A percentile compares a stretch with the other conserved stretches of the same genome.
Evolutionary conservation across 2,329 filamentous ascomycete species (phyloP).

Genomic region (Nigrospora sphaerica): DNA sequence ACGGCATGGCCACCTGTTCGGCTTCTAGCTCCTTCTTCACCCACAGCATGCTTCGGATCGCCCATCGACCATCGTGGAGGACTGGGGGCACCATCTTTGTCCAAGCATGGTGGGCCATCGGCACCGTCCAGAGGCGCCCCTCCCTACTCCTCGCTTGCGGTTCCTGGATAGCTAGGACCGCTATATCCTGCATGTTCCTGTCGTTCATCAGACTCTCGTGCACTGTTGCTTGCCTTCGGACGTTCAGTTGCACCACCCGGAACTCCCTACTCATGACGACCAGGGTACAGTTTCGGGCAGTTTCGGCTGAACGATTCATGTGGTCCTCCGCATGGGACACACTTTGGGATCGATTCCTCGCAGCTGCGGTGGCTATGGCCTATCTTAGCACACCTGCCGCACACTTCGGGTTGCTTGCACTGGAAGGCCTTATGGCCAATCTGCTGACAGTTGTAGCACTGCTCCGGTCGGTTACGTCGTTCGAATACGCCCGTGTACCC

Average conservation of each 20-base stretch:
- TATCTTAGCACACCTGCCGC: not conserved
- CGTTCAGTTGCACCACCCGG: not conserved
- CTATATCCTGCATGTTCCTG: not conserved
- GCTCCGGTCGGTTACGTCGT: slow-evolving; percentile 9
- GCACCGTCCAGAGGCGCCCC: too few relatives aligned
- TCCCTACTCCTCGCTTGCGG: not conserved
- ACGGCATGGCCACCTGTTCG: not conserved
- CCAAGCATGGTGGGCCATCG: slow-evolving; percentile 5
- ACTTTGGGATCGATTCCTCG: slow-evolving; percentile 8
- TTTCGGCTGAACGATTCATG: slow-evolving; percentile 19
- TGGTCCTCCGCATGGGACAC: slow-evolving; percentile 6
- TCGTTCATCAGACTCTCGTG: not conserved
- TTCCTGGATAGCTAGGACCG: not conserved
- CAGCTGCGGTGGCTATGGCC: slow-evolving; percentile 13
- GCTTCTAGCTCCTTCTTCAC: slow-evolving; percentile 1
- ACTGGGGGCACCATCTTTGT: not conserved
- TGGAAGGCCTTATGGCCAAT: slow-evolving; percentile 19
- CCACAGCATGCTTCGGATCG: not conserved
- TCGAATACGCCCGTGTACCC: slow-evolving; percentile 11
- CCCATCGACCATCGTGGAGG: not conserved
- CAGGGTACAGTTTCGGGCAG: not conserved
- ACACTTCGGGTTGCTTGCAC: slow-evolving; percentile 15
- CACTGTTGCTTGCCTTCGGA: not conserved
- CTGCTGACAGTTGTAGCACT: slow-evolving; percentile 23
- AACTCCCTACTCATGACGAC: not conserved